phyloP scores from a whole-genome alignment of 495 filamentous ascomycete species.

The Filosporella fistucella region DNA sequence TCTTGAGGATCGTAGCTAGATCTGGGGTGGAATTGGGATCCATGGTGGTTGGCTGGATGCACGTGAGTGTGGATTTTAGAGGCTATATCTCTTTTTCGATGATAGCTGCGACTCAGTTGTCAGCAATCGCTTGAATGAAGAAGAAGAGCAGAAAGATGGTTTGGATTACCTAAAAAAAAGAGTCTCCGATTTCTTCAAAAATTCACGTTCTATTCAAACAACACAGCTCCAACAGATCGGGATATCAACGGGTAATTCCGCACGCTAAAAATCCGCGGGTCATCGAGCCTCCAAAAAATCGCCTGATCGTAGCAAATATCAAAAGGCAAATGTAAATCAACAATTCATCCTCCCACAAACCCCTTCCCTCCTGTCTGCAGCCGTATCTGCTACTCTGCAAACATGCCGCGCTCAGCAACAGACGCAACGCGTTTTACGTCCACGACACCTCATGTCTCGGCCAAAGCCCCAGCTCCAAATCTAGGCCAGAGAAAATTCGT shows the following conservation, averaged over 20 bases:
- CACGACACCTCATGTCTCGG: constrained; percentile 80
- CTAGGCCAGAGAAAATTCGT: constrained; percentile 25
- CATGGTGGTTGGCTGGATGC: too few relatives aligned
- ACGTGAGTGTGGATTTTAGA: too few relatives aligned
- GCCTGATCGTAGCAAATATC: constrained; percentile 17
- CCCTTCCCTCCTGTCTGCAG: not conserved
- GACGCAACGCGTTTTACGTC: constrained; percentile 96
- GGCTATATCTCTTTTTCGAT: too few relatives aligned
- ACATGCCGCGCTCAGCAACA: constrained; percentile 78
- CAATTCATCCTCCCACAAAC: not conserved
- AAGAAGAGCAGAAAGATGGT: too few relatives aligned
- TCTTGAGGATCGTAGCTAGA: constrained; percentile 48
- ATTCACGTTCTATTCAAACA: too few relatives aligned
- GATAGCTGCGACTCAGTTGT: too few relatives aligned
- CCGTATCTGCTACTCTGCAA: not conserved
- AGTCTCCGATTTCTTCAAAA: too few relatives aligned
- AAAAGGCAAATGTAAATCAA: constrained; percentile 15
- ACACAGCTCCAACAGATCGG: not conserved
- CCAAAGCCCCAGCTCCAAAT: constrained; percentile 45
- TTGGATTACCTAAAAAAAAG: too few relatives aligned
- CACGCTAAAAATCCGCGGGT: constrained; percentile 12
- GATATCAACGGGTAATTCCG: not conserved
- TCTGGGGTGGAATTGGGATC: constrained; percentile 30
- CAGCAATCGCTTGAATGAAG: too few relatives aligned
- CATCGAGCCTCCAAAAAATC: constrained; percentile 18